Conservation (phyloP, 129 eudicot genomes). For the Helichrysum umbraculigerum region DNA sequence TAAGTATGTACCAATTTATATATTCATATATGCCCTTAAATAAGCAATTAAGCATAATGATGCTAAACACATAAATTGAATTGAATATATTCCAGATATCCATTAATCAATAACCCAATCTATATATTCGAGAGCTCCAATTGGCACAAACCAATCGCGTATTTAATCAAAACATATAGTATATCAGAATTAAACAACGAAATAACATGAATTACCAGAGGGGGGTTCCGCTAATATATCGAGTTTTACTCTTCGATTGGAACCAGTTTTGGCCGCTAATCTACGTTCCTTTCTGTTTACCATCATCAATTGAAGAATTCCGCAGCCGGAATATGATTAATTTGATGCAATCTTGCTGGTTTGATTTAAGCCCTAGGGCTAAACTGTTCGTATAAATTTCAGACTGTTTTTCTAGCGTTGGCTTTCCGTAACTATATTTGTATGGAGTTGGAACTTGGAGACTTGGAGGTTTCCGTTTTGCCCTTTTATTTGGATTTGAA, state of each 20-base stretch:
- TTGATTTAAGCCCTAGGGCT: neutral
- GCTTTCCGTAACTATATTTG: too few relatives aligned
- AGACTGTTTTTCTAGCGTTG: too few relatives aligned
- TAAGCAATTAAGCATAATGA: too few relatives aligned
- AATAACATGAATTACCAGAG: constrained; percentile 51
- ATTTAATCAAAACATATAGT: neutral
- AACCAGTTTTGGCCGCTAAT: constrained; percentile 49
- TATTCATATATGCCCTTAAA: too few relatives aligned
- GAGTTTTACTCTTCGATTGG: constrained; percentile 93
- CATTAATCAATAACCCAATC: neutral
- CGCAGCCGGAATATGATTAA: neutral
- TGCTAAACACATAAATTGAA: neutral
- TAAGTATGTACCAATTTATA: too few relatives aligned
- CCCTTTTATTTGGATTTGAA: too few relatives aligned
- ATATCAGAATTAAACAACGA: too few relatives aligned
- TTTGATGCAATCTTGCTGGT: neutral
- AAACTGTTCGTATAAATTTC: too few relatives aligned
- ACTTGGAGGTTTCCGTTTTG: too few relatives aligned
- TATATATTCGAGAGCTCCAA: neutral
- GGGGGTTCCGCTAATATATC: constrained; percentile 97
- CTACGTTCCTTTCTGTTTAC: constrained; percentile 85
- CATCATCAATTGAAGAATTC: neutral
- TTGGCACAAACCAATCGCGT: neutral
- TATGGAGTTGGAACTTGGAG: too few relatives aligned
- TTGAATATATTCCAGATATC: neutral